These are phyloP conservation scores for Fraxinus greggii DNA, from an alignment of 305 asterid genomes.

Conservation along the genomic window DNA sequence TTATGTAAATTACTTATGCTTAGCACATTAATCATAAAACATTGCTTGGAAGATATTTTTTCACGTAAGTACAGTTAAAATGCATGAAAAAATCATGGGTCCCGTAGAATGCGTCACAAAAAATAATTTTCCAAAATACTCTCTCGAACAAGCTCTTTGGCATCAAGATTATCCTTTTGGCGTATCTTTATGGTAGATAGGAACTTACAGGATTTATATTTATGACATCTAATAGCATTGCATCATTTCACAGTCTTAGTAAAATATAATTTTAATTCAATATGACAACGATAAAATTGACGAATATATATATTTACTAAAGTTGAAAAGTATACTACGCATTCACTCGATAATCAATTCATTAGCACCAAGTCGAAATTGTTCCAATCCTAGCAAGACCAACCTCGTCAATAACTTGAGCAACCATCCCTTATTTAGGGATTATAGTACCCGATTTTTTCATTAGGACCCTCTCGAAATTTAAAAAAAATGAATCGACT, in stretches of 20 bases:
- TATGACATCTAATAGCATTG: neutral
- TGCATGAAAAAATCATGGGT: neutral
- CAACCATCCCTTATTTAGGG: neutral
- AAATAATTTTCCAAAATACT: neutral
- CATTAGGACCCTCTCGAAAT: neutral
- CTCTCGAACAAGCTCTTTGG: neutral
- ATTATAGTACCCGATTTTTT: neutral
- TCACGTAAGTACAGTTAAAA: neutral
- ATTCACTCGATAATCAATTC: neutral
- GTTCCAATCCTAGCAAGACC: neutral
- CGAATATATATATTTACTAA: neutral
- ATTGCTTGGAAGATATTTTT: neutral
- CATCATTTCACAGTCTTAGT: neutral
- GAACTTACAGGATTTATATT: neutral
- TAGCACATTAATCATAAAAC: neutral
- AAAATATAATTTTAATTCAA: neutral
- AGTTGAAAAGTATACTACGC: neutral
- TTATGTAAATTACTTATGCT: neutral
- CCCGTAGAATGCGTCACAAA: neutral
- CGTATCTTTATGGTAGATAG: neutral
- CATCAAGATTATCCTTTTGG: neutral
- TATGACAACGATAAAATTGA: neutral
- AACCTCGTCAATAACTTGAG: neutral
- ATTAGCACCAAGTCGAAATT: neutral
- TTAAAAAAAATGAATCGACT: neutral